Base-by-base conservation (phyloP, 805 yeast species). In the Cyberlindnera mycetangii region DNA sequence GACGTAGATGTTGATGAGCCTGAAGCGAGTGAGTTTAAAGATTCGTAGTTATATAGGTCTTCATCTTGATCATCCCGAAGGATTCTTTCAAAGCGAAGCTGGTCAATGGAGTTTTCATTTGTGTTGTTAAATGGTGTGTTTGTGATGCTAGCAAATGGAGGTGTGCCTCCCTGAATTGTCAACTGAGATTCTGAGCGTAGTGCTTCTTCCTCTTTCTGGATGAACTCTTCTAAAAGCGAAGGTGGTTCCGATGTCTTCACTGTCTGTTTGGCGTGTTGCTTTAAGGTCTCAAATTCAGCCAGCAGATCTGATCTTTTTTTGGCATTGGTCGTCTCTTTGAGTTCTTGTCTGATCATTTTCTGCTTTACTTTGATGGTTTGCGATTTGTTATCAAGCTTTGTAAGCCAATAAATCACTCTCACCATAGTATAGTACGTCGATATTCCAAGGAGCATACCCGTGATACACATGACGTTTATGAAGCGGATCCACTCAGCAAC, bases 401-500 rank as follows among this genome's bases (percentile, higher is more conserved):
- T 57, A 28, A 53, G 18, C 54, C 56, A 45, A 25, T 53, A 58
- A 9, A 58, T 56, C 18, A 47, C 24, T 19, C 55, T 47, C 7
- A 58, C 41, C 7, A 45, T 25, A 1, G 52, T 49, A 33, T 53
- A 58, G 38, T 58, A 58, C 1, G 52, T 42, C n/a, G 50, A 34
- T 7, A 56, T 41, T 3, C 61, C 61, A 16, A 58, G 16, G 4
- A 56, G 34, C 39, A 56, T 33, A 1, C 53, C 52, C 0, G 55
- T 45, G 21, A 58, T 46, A 12, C 55, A 47, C 49, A 56, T 42
- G 10, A 56, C 53, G 30, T 54, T 56, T 18, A 56, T 32, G 36
- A 49, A 54, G 27, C 55, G 50, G 2, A 58, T 25, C 55, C 59
- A 54, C 22, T 56, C 50, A 12, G 52, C 51, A 17, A 54, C 19